Base-by-base conservation (phyloP, 768 basidiomycete species). In the Pleurotus sapidus region DNA sequence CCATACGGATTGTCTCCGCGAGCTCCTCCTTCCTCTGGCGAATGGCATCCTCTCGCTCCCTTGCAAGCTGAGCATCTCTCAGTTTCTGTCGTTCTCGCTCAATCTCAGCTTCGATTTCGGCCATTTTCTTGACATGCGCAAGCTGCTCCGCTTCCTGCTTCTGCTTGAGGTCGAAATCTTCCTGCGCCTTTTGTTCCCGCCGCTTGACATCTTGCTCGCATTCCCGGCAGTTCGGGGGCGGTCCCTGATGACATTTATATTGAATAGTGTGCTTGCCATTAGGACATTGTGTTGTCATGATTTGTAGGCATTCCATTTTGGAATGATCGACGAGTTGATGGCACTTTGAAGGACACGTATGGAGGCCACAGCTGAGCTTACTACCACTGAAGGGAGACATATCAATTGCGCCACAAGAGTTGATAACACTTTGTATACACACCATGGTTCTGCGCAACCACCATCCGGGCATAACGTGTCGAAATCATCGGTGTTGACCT, bases 361-460 rank as follows among this genome's bases (percentile, higher is more conserved):
- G 87, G 8, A 77, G 12, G 0, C 75, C 74, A 60, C 87, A 88
- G 6, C 63, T 74, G 1, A 89, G 72, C 37, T 68, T 63, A 0
- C 63, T 67, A 17, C 78, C 80, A 60, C 87, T 88, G 53, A 11
- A 30, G n/a, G 27, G n/a, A 56, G 40, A 8, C n/a, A 18, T 0
- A 27, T 34, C n/a, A 34, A 42, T 18, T 3, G 42, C 12, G 48
- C 4, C 49, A 43, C 18, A 57, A 34, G 37, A 18, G 42, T 38
- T 17, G 7, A 40, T 38, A 45, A 27, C 11, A 34, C 1, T 34
- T 0, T n/a, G 57, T 23, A 42, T 37, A 63, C 75, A 47, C 70
- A 88, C 88, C 88, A 89, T 46, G 80, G 77, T 58, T 78, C 73
- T 2, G 59, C 67, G 58, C 87, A 89, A 2, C 87, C 87, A 7